phyloP scores from a whole-genome alignment of 805 yeast species.

The Barnettozyma sucrosica region DNA sequence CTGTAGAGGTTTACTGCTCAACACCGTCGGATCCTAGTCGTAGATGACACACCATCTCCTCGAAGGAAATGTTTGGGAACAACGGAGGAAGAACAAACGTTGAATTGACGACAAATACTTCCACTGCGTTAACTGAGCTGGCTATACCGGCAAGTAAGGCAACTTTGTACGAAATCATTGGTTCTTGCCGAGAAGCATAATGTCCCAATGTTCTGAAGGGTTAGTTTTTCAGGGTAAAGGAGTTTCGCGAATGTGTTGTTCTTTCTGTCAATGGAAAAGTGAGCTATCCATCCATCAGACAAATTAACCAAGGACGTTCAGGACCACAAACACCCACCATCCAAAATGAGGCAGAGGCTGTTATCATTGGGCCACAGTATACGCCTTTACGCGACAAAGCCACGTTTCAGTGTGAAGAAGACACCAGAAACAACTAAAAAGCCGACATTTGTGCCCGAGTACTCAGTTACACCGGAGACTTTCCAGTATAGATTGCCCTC shows the following conservation, averaged over 20 bases:
- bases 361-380: background rate
- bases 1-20: background rate
- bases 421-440: background rate
- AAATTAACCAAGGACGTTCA: background rate
- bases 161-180: background rate
- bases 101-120: background rate
- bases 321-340: too few species aligned
- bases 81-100: background rate
- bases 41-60: background rate
- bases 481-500: conserved; percentile 20
- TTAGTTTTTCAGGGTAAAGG: too few species aligned
- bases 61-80: background rate
- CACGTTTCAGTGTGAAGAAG: conserved; percentile 1
- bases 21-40: background rate
- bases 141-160: background rate
- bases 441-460: conserved; percentile 14
- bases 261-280: too few species aligned
- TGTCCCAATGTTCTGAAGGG: too few species aligned
- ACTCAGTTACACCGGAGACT: conserved; percentile 20
- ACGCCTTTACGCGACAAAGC: background rate
- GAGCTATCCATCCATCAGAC: too few species aligned
- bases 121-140: background rate
- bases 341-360: background rate
- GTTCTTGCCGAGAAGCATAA: too few species aligned
- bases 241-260: too few species aligned